Conservation (phyloP, 805 yeast genomes). For the Candida ascalaphidarum region DNA sequence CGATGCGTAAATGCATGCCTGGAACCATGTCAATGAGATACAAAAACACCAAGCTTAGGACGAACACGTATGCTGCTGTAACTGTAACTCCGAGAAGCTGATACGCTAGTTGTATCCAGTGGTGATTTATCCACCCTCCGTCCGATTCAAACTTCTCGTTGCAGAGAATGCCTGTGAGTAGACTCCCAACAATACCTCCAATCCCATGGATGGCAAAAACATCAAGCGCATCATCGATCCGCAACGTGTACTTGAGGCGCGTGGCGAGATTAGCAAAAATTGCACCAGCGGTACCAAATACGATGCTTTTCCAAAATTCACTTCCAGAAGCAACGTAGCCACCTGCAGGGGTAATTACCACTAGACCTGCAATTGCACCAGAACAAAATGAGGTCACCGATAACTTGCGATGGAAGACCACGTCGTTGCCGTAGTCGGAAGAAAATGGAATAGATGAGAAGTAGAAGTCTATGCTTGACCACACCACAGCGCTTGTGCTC, state of each 20-base stretch:
- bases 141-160: slow-evolving; percentile 17
- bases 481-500: slow-evolving; percentile 23
- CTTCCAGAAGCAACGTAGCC: slow-evolving; percentile 26
- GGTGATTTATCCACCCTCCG: slow-evolving; percentile 34
- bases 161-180: slow-evolving; percentile 34
- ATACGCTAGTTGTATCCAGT: slow-evolving; percentile 34
- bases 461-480: slow-evolving; percentile 31
- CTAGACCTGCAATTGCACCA: slow-evolving; percentile 34
- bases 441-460: slow-evolving; percentile 31
- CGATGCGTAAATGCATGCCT: slow-evolving; percentile 33
- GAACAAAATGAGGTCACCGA: slow-evolving; percentile 32
- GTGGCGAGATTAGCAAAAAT: slow-evolving; percentile 28
- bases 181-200: slow-evolving; percentile 31
- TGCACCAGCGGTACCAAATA: slow-evolving; percentile 32
- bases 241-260: slow-evolving; percentile 27
- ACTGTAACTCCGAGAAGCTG: slow-evolving; percentile 30
- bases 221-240: slow-evolving; percentile 36
- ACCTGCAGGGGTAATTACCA: slow-evolving; percentile 35
- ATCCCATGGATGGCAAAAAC: slow-evolving; percentile 36
- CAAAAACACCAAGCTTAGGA: slow-evolving; percentile 20
- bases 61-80: slow-evolving; percentile 24
- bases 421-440: slow-evolving; percentile 3
- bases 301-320: slow-evolving; percentile 32
- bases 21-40: slow-evolving; percentile 31
- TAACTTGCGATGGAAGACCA: slow-evolving; percentile 8